Evolutionary conservation across 345 rosid genomes (phyloP), one percentile per base, ranked within the genome.

Genomic region (Pistacia atlantica): DNA sequence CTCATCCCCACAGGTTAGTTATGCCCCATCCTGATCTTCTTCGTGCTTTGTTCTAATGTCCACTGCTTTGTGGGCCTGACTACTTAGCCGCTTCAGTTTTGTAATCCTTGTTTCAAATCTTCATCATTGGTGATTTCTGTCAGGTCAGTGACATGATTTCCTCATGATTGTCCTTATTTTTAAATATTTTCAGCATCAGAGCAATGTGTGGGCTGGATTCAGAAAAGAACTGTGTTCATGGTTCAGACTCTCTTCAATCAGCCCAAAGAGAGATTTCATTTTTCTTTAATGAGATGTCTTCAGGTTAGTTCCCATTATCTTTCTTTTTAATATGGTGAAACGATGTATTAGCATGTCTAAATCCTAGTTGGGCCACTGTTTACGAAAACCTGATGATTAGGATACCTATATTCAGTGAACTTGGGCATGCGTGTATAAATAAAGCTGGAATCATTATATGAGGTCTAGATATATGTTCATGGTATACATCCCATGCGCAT

Each of bases 231-330:
- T 95, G 95, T 71, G 89, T 92, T 61, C 97, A 90, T 75, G 97
- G 98, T 74, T 95, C 97, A 0, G 97, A 95, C 85, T 95, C 98
- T 58, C 74, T 78, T 64, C 76, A 80, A 73, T 94, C 97, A 20
- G 97, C 95, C 69, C 83, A 81, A 83, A 86, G 97, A 73, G 95
- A 92, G 82, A 91, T 95, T 71, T 74, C 86, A 33, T 90, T 95
- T 84, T 92, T 94, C 91, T 92, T 92, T 79, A 70, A 73, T 66
- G 86, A 87, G 67, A 48, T n/a, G 35, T 59, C 80, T 57, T 65
- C 83, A 85, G 91, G 96, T 94, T 17, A 48, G 76, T 67, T 80
- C 66, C 80, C 25, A 49, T 54, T 58, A 56, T 61, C 51, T 59
- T 65, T 14, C 35, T 22, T 16, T 42, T 62, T 70, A 48, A 60